Evolutionary conservation across 225 moss, liverwort and hornwort species (phyloP).

Genomic region (Anthoceros angustus): DNA sequence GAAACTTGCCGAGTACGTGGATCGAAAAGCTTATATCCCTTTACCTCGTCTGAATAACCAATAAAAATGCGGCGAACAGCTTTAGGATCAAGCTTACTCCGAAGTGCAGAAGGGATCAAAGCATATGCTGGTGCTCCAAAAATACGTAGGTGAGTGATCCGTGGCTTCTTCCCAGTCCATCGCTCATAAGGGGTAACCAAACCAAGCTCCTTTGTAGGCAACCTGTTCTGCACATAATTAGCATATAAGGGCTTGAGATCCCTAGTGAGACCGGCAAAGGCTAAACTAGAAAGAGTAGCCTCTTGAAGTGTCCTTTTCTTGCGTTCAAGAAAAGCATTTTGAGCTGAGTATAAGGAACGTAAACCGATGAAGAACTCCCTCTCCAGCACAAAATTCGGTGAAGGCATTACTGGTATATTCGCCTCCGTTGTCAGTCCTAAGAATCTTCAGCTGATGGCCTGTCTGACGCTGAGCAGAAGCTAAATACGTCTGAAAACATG

Average conservation of each 20-base stretch:
- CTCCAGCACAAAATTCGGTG: background rate
- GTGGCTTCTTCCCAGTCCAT: slow-evolving; percentile 1
- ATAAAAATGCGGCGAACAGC: background rate
- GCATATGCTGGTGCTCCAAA: slow-evolving; percentile 3
- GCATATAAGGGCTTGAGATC: background rate
- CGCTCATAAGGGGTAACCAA: slow-evolving; percentile 1
- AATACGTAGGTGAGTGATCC: background rate
- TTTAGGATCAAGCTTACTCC: slow-evolving; percentile 1
- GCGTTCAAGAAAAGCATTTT: background rate
- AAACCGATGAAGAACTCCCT: too few species aligned
- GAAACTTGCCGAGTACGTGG: slow-evolving; percentile 1
- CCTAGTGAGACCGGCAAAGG: background rate
- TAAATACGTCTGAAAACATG: background rate
- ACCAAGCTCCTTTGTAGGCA: slow-evolving; percentile 3
- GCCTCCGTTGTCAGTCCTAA: too few species aligned
- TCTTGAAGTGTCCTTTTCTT: slow-evolving; percentile 1
- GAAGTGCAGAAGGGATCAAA: background rate
- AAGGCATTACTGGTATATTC: background rate
- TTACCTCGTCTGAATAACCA: background rate
- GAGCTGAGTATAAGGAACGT: too few species aligned
- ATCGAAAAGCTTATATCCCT: background rate
- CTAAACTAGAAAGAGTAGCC: background rate
- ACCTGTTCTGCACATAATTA: slow-evolving; percentile 1
- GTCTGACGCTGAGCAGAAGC: background rate
- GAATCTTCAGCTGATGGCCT: background rate